Evolutionary conservation across 2,329 filamentous ascomycete species (phyloP), one percentile per base, ranked within the genome.

Genomic region (Penicillium crustosum): DNA sequence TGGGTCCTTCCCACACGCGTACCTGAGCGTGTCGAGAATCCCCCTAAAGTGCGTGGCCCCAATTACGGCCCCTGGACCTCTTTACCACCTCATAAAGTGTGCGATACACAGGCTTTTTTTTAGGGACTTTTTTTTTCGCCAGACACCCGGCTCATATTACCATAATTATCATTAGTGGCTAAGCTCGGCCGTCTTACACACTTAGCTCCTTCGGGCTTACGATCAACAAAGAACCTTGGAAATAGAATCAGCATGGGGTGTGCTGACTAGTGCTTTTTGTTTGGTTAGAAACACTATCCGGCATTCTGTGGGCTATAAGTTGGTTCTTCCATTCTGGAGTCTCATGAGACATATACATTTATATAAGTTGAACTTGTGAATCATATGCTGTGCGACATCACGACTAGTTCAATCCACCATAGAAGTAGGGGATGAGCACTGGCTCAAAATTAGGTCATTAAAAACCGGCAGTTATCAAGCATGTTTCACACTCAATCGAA

Each of bases 191-290:
- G 41, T 48, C 25, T 44, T 41, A 31, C 35, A 39, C 58, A 55
- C 47, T 52, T 61, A 49, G 43, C 59, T 49, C 15, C 10, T 53
- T 55, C 23, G 13, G 61, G 61, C 38, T 50, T 55, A 39, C 21
- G 55, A 63, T 61, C 61, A 61, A 58, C 61, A 52, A 57, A 51
- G 35, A 45, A 33, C 33, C 33, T 55, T 57, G 39, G 6, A 35
- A 33, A 33, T 33, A 33, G 31, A 59, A 61, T 61, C 55, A 57
- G 43, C 55, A 17, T 23, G 6, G 45, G 45, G 9, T 25, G 31
- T 38, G 23, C 13, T 25, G 17, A 45, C 57, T 53, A 45, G 31
- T 57, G 21, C 29, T 48, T 35, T 19, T 43, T 17, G 29, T 25
- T 39, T 15, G 29, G 21, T 23, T 35, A 36, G n/a, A 29, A 17